Base-by-base conservation (phyloP, 163 green algal species). In the Volvox carteri region DNA sequence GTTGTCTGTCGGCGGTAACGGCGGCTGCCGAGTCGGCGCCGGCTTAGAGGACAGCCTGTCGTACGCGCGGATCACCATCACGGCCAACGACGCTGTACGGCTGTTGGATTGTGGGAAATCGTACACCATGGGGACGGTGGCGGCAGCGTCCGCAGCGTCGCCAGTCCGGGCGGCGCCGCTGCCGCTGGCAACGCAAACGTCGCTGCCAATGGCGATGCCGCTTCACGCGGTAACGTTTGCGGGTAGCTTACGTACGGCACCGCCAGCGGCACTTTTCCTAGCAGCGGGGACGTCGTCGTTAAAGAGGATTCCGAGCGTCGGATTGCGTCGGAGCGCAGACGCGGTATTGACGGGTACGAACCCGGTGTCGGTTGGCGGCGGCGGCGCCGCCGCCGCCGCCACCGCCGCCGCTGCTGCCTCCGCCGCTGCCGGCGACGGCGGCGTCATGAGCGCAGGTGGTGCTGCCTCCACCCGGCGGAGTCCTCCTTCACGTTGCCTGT, bases 211-310 rank as follows among this genome's bases (percentile, higher is more conserved):
- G 72, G 25, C 11, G 23, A 42, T 42, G 42, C 28, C 28, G 9
- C 25, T 50, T 2, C 72, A 80, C 42, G 72, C 72, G 18, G 72
- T 80, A 42, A 50, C 72, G 72, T 80, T 80, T 39, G 72, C 72
- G 4, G 72, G 72, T 21, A 80, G 72, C 42, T 42, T 80, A 4
- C 72, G 72, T 60, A 42, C 72, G 42, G 72, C 72, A 50, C 72
- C 72, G 42, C 39, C 72, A 21, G 41, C 72, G 42, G 72, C 72
- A 11, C 11, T 80, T 16, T 48, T 50, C 25, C 42, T 80, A 3
- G 42, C 72, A 19, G 72, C 4, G 3, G 42, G 41, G 6, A 60
- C 42, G 18, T 62, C 72, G 25, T 60, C 72, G 3, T 12, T 50
- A 19, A 37, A 41, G 72, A 41, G 42, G 72, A n/a, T 4, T 3